These are phyloP conservation scores for Dictyostelium purpureum DNA, from an alignment of 78 protist species.

Conservation along the genomic window DNA sequence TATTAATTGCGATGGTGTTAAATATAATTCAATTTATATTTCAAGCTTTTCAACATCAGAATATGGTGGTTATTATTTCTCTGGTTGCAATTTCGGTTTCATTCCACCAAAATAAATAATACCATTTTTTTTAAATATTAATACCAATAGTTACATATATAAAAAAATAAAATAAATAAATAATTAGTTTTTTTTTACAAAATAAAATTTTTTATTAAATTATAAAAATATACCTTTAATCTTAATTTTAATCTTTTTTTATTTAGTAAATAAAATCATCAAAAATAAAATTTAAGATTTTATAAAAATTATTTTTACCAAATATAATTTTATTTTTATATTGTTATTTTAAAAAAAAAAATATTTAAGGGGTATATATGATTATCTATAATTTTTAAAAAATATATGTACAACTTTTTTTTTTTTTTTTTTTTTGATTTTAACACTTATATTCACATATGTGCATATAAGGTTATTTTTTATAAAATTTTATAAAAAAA, in stretches of 20 bases:
- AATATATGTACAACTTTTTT: too few species aligned
- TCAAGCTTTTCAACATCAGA: background rate
- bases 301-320: too few species aligned
- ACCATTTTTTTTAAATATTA: background rate
- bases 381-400: too few species aligned
- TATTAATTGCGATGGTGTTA: background rate
- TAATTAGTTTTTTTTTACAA: background rate
- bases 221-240: background rate
- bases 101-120: background rate
- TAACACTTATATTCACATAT: too few species aligned
- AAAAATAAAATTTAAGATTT: background rate
- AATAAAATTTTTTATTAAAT: background rate
- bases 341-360: too few species aligned
- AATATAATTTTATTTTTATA: too few species aligned
- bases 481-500: too few species aligned
- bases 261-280: too few species aligned
- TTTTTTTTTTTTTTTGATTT: too few species aligned
- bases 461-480: too few species aligned
- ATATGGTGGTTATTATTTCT: constrained; percentile 43
- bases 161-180: background rate
- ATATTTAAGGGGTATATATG: too few species aligned
- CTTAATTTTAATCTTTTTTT: background rate
- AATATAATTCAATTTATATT: background rate
- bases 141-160: background rate
- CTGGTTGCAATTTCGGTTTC: constrained; percentile 41